These are phyloP conservation scores for Ophiognomonia clavigignenti-juglandacearum DNA, from an alignment of 2,329 filamentous ascomycete genomes.

Conservation along the genomic window DNA sequence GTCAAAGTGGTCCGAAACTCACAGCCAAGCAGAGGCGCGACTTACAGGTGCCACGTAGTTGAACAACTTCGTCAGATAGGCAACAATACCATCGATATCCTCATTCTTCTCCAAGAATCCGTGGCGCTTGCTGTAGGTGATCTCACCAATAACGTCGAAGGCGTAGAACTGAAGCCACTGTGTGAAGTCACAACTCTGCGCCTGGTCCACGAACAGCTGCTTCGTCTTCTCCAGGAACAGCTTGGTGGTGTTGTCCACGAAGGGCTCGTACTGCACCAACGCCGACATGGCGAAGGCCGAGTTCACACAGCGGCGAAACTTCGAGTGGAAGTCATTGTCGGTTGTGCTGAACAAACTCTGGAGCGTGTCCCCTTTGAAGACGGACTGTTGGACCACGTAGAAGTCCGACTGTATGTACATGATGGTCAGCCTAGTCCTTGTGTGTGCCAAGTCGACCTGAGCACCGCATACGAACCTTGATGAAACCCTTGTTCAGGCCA, in stretches of 20 bases:
- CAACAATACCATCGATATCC: conserved; percentile 71
- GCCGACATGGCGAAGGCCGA: conserved; percentile 73
- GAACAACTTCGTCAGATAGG: conserved; percentile 59
- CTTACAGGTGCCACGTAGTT: conserved; percentile 66
- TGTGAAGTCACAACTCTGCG: conserved; percentile 56
- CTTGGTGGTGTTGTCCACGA: conserved; percentile 70
- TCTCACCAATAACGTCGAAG: conserved; percentile 75
- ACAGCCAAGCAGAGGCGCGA: conserved; percentile 1
- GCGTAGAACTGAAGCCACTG: conserved; percentile 76
- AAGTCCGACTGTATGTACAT: conserved; percentile 59
- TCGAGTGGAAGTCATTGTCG: conserved; percentile 70
- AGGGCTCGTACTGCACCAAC: conserved; percentile 73
- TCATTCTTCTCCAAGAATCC: conserved; percentile 71
- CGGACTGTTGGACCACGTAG: conserved; percentile 72
- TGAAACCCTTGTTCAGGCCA: conserved; percentile 74
- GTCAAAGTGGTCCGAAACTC: no score
- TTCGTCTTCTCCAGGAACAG: conserved; percentile 64
- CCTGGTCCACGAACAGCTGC: conserved; percentile 43
- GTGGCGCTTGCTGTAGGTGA: conserved; percentile 70
- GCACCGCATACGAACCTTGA: conserved; percentile 67
- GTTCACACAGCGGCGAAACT: conserved; percentile 71
- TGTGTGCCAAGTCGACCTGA: no score
- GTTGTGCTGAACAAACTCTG: conserved; percentile 73
- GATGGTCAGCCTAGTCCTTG: conserved; percentile 33
- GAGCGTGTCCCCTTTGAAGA: conserved; percentile 62